phyloP scores from a whole-genome alignment of 495 filamentous ascomycete species.

The Penicillium arizonense region DNA sequence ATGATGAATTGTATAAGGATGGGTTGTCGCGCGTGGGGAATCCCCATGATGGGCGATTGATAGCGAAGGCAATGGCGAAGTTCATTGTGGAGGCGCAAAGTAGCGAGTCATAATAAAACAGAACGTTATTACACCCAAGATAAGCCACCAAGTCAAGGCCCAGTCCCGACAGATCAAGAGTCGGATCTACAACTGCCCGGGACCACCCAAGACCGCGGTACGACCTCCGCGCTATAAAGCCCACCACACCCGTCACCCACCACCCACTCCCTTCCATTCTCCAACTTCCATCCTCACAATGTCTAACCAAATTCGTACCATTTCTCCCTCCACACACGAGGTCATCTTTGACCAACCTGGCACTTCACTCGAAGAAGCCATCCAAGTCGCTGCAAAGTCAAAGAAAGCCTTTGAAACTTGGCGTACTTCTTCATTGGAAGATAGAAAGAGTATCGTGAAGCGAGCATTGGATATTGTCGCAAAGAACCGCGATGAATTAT shows the following conservation, averaged over 20 bases:
- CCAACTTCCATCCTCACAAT: conserved; percentile 44
- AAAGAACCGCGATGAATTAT: conserved; percentile 72
- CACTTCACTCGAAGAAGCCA: conserved; percentile 64
- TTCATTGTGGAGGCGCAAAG: conserved; percentile 56
- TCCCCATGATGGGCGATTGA: conserved; percentile 66
- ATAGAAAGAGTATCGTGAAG: conserved; percentile 73
- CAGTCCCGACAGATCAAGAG: not conserved
- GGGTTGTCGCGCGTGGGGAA: conserved; percentile 59
- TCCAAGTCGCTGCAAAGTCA: conserved; percentile 62
- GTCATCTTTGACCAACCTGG: conserved; percentile 79
- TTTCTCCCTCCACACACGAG: conserved; percentile 83
- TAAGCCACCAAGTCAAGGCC: not conserved
- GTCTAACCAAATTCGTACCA: conserved; percentile 83
- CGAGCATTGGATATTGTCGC: conserved; percentile 70
- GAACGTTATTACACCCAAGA: not conserved
- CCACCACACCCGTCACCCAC: conserved; percentile 6
- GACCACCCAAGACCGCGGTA: not conserved
- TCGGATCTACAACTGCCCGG: not conserved
- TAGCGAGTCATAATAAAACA: not conserved
- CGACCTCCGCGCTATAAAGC: conserved; percentile 14
- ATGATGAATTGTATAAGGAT: conserved; percentile 58
- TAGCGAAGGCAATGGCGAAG: conserved; percentile 62
- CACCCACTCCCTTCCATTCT: not conserved
- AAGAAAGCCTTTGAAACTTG: conserved; percentile 70
- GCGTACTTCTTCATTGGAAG: conserved; percentile 58